Evolutionary conservation across 805 yeast genomes (phyloP), one percentile per base, ranked within the genome.

Genomic region (Wickerhamiella shivajii): DNA sequence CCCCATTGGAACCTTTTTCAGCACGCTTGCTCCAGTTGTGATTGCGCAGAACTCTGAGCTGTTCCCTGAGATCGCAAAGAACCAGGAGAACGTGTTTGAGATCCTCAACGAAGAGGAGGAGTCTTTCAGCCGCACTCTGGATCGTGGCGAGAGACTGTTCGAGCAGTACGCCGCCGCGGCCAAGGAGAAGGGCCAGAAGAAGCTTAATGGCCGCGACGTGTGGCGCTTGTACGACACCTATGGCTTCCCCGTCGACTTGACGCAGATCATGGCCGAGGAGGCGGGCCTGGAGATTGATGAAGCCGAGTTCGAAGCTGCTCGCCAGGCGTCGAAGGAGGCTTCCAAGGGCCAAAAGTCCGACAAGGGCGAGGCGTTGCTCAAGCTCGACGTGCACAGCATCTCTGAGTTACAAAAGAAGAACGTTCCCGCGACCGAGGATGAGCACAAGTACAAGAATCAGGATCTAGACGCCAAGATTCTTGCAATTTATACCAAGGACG

Each of bases 161-260:
- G 95, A 87, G 61, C 80, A 79, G 54, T 90, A 87, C 51, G 94
- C 96, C 28, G 69, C 71, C 33, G 71, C 71, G 47, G 93, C 97
- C 36, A 63, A 77, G 33, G 71, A 75, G 49, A 67, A 77, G 18
- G 76, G 78, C 29, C 71, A 69, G 42, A 84, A 76, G 57, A 69
- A 77, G 24, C 67, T 90, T 42, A 71, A 79, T 31, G 99, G 99
- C 56, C 76, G 71, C 50, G 96, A 87, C 55, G 98, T 90, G 24
- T 90, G 99, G 99, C 74, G 99, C 61, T 66, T 90, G 48, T 90
- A 90, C 51, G 99, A 90, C 51, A 90, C 99, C 9, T 90, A 87
- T 53, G 99, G 99, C 39, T 90, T 90, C 78, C 99, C 99, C 24
- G 96, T 84, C 37, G 99, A 90, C 60, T 70, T 90, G 53, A 90